phyloP scores from a whole-genome alignment of 2,329 filamentous ascomycete species.

The Fusarium coicis region DNA sequence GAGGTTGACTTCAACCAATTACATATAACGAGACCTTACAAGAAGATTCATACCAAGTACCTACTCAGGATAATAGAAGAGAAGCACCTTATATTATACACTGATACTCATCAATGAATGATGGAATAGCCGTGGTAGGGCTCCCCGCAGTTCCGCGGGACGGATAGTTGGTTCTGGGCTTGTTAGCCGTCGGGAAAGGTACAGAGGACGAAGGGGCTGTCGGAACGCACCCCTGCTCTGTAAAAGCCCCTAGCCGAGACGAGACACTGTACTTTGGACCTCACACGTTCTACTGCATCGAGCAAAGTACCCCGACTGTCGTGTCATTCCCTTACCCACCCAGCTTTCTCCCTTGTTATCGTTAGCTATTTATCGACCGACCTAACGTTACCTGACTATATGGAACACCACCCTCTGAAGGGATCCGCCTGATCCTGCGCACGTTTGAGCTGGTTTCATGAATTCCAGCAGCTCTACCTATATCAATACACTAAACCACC shows the following conservation, averaged over 20 bases:
- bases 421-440: conserved; percentile 45
- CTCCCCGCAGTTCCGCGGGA: conserved; percentile 8
- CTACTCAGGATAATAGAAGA: background rate
- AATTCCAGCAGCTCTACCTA: background rate
- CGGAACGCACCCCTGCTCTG: conserved; percentile 2
- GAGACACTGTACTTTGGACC: conserved; percentile 14
- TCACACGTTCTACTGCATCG: background rate
- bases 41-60: background rate
- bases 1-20: background rate
- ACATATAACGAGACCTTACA: background rate
- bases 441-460: conserved; percentile 55
- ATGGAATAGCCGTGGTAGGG: background rate
- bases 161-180: background rate
- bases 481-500: conserved; percentile 3
- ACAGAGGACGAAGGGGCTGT: background rate
- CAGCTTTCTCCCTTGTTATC: conserved; percentile 16
- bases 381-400: background rate
- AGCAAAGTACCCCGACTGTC: conserved; percentile 14
- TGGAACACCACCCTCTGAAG: background rate
- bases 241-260: conserved; percentile 9
- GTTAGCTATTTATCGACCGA: background rate
- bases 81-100: background rate
- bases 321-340: conserved; percentile 17
- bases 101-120: background rate
- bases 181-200: background rate